Percentiles rank a stretch among this genome's conserved stretches.
phyloP scores from a whole-genome alignment of 2,329 filamentous ascomycete genomes.

The Anisogramma anomala region DNA sequence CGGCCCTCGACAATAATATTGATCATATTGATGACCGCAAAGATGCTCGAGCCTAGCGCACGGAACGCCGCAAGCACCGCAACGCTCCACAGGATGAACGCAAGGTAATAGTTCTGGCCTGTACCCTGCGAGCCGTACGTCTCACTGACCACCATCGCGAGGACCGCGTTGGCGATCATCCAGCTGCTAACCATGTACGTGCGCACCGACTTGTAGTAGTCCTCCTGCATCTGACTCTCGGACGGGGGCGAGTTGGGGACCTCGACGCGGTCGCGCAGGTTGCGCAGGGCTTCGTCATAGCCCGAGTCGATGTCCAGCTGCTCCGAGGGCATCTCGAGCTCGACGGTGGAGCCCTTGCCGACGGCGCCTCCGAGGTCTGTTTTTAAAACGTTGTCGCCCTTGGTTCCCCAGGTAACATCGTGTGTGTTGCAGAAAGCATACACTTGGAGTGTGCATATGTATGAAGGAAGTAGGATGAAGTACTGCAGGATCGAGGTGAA shows the following conservation, averaged over 20 bases:
- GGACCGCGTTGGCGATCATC: slow-evolving; percentile 84
- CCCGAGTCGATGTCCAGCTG: slow-evolving; percentile 97
- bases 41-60: slow-evolving; percentile 68
- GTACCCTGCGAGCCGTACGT: slow-evolving; percentile 63
- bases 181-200: slow-evolving; percentile 97
- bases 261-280: slow-evolving; percentile 85
- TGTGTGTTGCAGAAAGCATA: slow-evolving; percentile 99
- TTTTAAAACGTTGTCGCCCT: slow-evolving; percentile 90
- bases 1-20: slow-evolving; percentile 81
- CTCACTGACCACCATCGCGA: slow-evolving; percentile 88
- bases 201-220: slow-evolving; percentile 94
- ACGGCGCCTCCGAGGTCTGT: slow-evolving; percentile 85
- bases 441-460: slow-evolving; percentile 94
- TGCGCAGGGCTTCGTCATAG: slow-evolving; percentile 92
- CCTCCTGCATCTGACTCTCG: slow-evolving; percentile 83
- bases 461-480: slow-evolving; percentile 80
- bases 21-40: slow-evolving; percentile 71
- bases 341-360: slow-evolving; percentile 66
- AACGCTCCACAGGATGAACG: slow-evolving; percentile 87
- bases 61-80: slow-evolving; percentile 79
- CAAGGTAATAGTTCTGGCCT: slow-evolving; percentile 77
- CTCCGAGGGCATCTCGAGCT: slow-evolving; percentile 94
- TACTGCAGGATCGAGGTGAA: slow-evolving; percentile 86
- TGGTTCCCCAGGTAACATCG: slow-evolving; percentile 97
- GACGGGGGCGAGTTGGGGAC: slow-evolving; percentile 51